A percentile compares a stretch with the other conserved stretches of the same genome.
phyloP scores from a whole-genome alignment of 1,284 basidiomycete species.

The Erythrobasidium hasegawianum region DNA sequence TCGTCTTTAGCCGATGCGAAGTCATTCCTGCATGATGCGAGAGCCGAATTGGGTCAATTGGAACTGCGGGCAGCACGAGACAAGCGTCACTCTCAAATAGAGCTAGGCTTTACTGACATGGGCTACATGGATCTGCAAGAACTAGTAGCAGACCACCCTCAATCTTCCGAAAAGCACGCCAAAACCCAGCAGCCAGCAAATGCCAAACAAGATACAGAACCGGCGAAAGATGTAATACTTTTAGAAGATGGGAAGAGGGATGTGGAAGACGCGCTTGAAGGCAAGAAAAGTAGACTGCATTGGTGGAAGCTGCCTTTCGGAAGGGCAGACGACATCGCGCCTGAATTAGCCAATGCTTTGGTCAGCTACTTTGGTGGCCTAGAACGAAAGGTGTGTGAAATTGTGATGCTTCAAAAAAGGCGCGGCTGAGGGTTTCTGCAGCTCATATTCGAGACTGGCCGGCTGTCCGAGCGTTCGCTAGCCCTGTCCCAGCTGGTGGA shows the following conservation, averaged over 20 bases:
- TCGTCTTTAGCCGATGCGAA: conserved; percentile 15
- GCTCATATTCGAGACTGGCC: conserved; percentile 35
- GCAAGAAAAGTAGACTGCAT: conserved; percentile 8
- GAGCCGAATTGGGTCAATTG: conserved; percentile 7
- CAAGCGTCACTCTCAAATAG: conserved; percentile 27
- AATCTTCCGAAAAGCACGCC: neutral
- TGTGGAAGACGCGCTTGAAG: conserved; percentile 10
- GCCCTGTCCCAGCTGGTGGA: conserved; percentile 18
- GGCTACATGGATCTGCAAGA: conserved; percentile 23
- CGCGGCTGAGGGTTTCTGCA: too few relatives aligned
- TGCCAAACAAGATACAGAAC: neutral
- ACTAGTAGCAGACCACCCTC: conserved; percentile 17
- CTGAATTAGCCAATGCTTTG: conserved; percentile 20
- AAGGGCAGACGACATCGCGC: conserved; percentile 29
- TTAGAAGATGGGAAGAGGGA: conserved; percentile 21
- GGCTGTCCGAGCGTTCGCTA: conserved; percentile 25
- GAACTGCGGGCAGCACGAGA: conserved; percentile 17
- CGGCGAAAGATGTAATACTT: conserved; percentile 11
- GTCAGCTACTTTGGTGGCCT: conserved; percentile 18
- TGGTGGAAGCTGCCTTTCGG: conserved; percentile 36
- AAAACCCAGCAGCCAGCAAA: neutral
- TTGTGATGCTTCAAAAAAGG: too few relatives aligned
- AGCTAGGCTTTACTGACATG: conserved; percentile 31
- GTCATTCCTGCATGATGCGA: conserved; percentile 12
- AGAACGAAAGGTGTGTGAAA: conserved; percentile 28